Evolutionary conservation across 2,329 filamentous ascomycete genomes (phyloP), one percentile per base, ranked within the genome.

Genomic region (Aspergillus sp.): DNA sequence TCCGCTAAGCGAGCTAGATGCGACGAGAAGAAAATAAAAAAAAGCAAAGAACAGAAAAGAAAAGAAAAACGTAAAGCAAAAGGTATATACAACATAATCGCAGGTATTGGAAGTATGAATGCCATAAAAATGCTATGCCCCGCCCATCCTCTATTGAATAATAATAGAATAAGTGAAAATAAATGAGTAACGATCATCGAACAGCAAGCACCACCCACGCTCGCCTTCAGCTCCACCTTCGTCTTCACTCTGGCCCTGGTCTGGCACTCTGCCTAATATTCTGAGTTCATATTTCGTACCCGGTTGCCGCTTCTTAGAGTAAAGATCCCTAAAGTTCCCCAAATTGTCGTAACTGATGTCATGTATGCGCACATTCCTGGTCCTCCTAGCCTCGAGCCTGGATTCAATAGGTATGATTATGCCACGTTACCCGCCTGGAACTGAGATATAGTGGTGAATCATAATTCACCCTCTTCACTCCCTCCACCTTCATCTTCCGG

Each of bases 391-490:
- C 35, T 37, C 35, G 12, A 11, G 2, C 2, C 35, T n/a, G 14
- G 2, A n/a, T 4, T 3, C 12, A 37, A 37, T 37, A 6, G 35
- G 14, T n/a, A 37, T 37, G 9, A 37, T 37, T 9, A 31, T 31
- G 9, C 27, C 27, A 31, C 27, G 8, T 31, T 31, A 37, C 35
- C 6, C 6, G 23, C 19, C 23, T 19, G 2, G 12, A 24, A 39
- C 4, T 12, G 3, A 11, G 23, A 39, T 40, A 33, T 17, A 47
- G 14, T 33, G 21, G 14, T 6, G 19, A 24, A 21, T 50, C 56
- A 77, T 37, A 77, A 65, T 59, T 78, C 76, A 14, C 76, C 76
- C 55, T 78, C 76, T 61, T 78, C 76, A 52, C 76, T 78, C 4
- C 76, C 75, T 27, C 68, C 73, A 6, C 69, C 74, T 43, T 74